Evolutionary conservation across 2,329 filamentous ascomycete species (phyloP).

Genomic region (Trichoderma guizhouense): DNA sequence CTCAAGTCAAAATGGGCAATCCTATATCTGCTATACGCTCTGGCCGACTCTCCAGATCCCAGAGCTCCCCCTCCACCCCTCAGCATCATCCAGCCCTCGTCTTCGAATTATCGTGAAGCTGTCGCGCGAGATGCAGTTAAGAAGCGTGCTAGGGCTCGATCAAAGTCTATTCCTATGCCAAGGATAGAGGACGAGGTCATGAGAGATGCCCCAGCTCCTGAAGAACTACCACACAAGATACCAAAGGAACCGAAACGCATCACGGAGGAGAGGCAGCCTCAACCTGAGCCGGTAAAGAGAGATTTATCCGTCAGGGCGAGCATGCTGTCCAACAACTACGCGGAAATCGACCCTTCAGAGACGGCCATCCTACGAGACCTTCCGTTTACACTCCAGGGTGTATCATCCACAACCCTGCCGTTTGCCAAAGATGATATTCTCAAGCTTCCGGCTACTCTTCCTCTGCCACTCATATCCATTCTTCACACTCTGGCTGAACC

Average conservation of each 20-base stretch:
- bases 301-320: constrained; percentile 57
- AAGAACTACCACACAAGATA: constrained; percentile 44
- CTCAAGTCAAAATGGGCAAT: constrained; percentile 97
- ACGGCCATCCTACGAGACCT: constrained; percentile 70
- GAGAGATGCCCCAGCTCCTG: constrained; percentile 53
- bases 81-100: constrained; percentile 40
- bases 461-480: constrained; percentile 79
- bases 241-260: constrained; percentile 37
- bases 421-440: constrained; percentile 69
- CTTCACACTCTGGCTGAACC: constrained; percentile 89
- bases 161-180: constrained; percentile 36
- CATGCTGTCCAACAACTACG: constrained; percentile 54
- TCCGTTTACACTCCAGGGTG: constrained; percentile 87
- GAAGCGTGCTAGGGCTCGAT: constrained; percentile 37
- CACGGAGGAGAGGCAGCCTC: constrained; percentile 35
- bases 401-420: constrained; percentile 79
- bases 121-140: constrained; percentile 36
- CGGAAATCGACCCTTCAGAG: constrained; percentile 60
- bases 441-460: constrained; percentile 73
- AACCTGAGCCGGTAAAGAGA: constrained; percentile 35
- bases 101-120: constrained; percentile 38
- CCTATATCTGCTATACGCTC: constrained; percentile 81
- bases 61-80: constrained; percentile 48
- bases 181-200: constrained; percentile 48
- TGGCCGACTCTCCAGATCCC: constrained; percentile 66